Evolutionary conservation across 768 basidiomycete species (phyloP).

Genomic region (Collybiopsis confluens): DNA sequence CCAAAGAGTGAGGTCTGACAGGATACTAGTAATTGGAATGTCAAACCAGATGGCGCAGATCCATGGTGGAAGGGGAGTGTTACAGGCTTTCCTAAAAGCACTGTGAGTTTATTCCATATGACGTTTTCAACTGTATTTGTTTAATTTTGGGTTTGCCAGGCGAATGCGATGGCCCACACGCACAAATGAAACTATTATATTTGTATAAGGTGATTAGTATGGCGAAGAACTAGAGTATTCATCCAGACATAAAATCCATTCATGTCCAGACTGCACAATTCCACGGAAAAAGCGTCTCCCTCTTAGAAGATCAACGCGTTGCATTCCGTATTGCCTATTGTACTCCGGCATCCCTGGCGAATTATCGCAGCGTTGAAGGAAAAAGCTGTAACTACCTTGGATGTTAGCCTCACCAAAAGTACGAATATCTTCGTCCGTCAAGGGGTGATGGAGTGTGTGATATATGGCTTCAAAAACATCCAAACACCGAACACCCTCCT

Average conservation of each 20-base stretch:
- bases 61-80: too few species aligned
- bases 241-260: not conserved
- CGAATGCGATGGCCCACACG: too few species aligned
- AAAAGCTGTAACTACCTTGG: not conserved
- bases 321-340: not conserved
- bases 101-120: too few species aligned
- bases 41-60: too few species aligned
- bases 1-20: too few species aligned
- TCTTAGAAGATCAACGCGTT: not conserved
- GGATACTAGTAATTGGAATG: too few species aligned
- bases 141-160: too few species aligned
- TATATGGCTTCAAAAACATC: slow-evolving; percentile 2
- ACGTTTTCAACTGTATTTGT: too few species aligned
- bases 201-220: too few species aligned
- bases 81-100: too few species aligned
- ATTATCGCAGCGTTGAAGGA: not conserved
- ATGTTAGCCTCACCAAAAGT: not conserved
- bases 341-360: not conserved
- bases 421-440: not conserved
- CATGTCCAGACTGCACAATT: not conserved
- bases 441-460: not conserved
- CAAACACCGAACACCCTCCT: not conserved
- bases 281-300: not conserved
- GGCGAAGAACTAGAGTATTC: too few species aligned
- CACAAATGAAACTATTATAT: too few species aligned